Evolutionary conservation across 2,329 filamentous ascomycete genomes (phyloP).

Genomic region (Aspergillus costaricaensis): DNA sequence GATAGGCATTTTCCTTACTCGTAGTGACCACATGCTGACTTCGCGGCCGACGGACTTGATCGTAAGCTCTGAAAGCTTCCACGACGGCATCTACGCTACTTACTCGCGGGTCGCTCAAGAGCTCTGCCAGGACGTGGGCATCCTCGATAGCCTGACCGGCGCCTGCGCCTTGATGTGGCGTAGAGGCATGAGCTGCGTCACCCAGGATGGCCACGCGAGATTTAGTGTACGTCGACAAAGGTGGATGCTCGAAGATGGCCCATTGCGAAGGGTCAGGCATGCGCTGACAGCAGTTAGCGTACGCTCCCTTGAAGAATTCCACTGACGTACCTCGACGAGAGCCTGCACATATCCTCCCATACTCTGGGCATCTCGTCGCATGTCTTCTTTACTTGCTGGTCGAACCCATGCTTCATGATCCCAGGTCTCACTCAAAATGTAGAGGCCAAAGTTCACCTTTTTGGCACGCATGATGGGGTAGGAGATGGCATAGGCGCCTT

Average conservation of each 20-base stretch:
- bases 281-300: background rate
- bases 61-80: slow-evolving; percentile 55
- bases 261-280: slow-evolving; percentile 30
- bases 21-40: slow-evolving; percentile 54
- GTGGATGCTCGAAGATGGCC: slow-evolving; percentile 40
- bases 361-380: slow-evolving; percentile 27
- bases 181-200: slow-evolving; percentile 43
- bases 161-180: slow-evolving; percentile 42
- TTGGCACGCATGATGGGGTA: slow-evolving; percentile 38
- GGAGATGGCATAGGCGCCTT: slow-evolving; percentile 34
- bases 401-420: slow-evolving; percentile 34
- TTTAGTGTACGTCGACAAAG: slow-evolving; percentile 33
- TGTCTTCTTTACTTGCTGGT: slow-evolving; percentile 31
- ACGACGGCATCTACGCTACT: slow-evolving; percentile 37
- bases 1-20: slow-evolving; percentile 48
- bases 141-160: slow-evolving; percentile 45
- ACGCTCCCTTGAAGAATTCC: fast-evolving
- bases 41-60: slow-evolving; percentile 52
- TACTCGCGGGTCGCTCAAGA: slow-evolving; percentile 48
- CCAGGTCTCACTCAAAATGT: slow-evolving; percentile 31
- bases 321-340: slow-evolving; percentile 29
- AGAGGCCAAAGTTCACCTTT: slow-evolving; percentile 38
- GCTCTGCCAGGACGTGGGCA: slow-evolving; percentile 41
- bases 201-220: slow-evolving; percentile 37
- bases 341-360: slow-evolving; percentile 33